Evolutionary conservation across 2,329 filamentous ascomycete species (phyloP).

Genomic region (Pyrenophora seminiperda): DNA sequence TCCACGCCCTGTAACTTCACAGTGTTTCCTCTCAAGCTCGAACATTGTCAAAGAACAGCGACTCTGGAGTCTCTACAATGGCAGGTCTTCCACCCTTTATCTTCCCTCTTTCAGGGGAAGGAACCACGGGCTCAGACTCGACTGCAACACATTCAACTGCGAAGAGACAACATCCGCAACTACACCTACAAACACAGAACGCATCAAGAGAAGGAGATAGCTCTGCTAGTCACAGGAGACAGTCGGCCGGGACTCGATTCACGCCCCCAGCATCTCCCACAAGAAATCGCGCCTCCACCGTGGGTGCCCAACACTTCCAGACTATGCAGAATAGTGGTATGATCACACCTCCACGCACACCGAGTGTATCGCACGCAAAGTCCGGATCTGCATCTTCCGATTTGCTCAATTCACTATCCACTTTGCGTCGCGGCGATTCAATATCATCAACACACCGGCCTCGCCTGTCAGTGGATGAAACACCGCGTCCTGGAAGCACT

Average conservation of each 20-base stretch:
- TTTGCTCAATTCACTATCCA: conserved; percentile 23
- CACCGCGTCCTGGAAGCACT: conserved; percentile 26
- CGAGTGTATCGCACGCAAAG: conserved; percentile 31
- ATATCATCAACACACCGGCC: conserved; percentile 18
- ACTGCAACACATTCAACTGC: neutral
- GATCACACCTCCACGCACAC: conserved; percentile 39
- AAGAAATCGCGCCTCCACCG: conserved; percentile 20
- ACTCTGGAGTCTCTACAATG: conserved; percentile 18
- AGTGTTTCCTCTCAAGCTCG: conserved; percentile 15
- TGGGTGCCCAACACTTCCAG: conserved; percentile 18
- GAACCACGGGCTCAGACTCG: neutral
- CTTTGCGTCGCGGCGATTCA: conserved; percentile 29
- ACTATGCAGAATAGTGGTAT: conserved; percentile 25
- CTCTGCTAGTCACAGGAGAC: conserved; percentile 7
- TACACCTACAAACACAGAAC: conserved; percentile 17
- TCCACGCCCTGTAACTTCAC: conserved; percentile 13
- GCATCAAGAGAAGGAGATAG: conserved; percentile 11
- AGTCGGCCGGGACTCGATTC: conserved; percentile 16
- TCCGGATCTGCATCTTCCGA: conserved; percentile 28
- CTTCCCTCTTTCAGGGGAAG: conserved; percentile 9
- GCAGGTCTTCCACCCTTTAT: conserved; percentile 13
- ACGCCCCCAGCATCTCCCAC: conserved; percentile 39
- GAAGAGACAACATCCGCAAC: conserved; percentile 18
- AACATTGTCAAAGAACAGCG: conserved; percentile 13
- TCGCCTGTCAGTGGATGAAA: conserved; percentile 23